Conservation (phyloP, 768 basidiomycete genomes). For the Leucocoprinus leucothites region DNA sequence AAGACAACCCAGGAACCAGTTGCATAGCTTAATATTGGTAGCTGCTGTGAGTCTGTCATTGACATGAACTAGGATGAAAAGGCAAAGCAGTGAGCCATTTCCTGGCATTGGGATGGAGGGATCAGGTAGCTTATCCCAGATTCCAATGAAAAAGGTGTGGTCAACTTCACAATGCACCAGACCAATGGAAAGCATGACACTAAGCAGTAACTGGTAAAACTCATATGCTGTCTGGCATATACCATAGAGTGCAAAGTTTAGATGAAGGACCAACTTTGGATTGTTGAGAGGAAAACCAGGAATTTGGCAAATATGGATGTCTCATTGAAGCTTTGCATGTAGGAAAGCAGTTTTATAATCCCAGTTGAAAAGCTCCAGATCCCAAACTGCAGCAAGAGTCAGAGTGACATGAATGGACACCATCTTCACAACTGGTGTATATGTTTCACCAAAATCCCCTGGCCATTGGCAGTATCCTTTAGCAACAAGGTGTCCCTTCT, state of each 20-base stretch:
- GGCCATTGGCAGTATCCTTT: slow-evolving; percentile 37
- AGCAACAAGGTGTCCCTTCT: slow-evolving; percentile 32
- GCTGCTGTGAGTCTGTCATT: slow-evolving; percentile 10
- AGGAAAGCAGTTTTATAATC: slow-evolving; percentile 22
- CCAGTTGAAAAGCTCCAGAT: slow-evolving; percentile 14
- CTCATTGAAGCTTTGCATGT: slow-evolving; percentile 15
- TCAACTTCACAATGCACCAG: neutral
- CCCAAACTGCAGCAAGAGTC: slow-evolving; percentile 17
- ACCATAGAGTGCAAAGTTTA: neutral
- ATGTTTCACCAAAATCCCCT: slow-evolving; percentile 32
- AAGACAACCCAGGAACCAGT: slow-evolving; percentile 4
- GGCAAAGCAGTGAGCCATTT: neutral
- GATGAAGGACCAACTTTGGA: neutral
- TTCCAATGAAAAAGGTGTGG: slow-evolving; percentile 7
- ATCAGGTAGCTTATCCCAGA: neutral
- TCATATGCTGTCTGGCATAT: slow-evolving; percentile 1
- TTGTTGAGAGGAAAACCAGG: neutral
- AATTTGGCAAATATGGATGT: slow-evolving; percentile 11
- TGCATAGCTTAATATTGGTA: neutral
- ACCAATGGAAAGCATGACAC: neutral
- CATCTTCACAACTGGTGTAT: slow-evolving; percentile 23
- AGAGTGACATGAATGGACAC: slow-evolving; percentile 21
- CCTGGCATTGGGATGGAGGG: slow-evolving; percentile 12
- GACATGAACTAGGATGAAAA: slow-evolving; percentile 12
- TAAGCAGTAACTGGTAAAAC: neutral